A percentile compares a stretch with the other conserved stretches of the same genome.
Conservation (phyloP, 306 rosid genomes). For the Fragaria vesca region DNA sequence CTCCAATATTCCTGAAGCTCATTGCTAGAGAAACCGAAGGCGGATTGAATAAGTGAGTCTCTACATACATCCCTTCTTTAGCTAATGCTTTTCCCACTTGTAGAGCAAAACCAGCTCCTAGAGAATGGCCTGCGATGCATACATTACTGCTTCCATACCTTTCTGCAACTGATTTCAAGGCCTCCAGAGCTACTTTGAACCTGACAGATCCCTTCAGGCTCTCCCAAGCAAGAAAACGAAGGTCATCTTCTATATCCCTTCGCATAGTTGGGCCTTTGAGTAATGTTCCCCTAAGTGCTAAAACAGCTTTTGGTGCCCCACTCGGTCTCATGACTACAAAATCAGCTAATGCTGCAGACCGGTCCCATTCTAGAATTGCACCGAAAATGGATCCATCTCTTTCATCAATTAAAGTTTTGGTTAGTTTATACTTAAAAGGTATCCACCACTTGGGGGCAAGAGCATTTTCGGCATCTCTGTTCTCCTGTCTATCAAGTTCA, state of each 20-base stretch:
- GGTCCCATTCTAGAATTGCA: slow-evolving; percentile 88
- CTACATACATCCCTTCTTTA: slow-evolving; percentile 76
- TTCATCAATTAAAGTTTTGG: slow-evolving; percentile 62
- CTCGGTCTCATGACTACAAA: slow-evolving; percentile 66
- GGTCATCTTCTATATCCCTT: slow-evolving; percentile 92
- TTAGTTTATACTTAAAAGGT: slow-evolving; percentile 83
- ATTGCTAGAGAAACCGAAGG: slow-evolving; percentile 87
- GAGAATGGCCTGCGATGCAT: slow-evolving; percentile 86
- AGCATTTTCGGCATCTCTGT: slow-evolving; percentile 50
- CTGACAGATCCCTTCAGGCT: slow-evolving; percentile 89
- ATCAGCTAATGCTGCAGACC: slow-evolving; percentile 68
- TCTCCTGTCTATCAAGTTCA: slow-evolving; percentile 90
- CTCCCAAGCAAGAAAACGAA: slow-evolving; percentile 92
- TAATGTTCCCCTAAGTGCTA: slow-evolving; percentile 85
- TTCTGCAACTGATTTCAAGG: slow-evolving; percentile 56
- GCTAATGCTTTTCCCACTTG: slow-evolving; percentile 88
- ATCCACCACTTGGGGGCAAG: slow-evolving; percentile 97
- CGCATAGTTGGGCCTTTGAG: slow-evolving; percentile 77
- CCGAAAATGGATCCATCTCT: slow-evolving; percentile 95
- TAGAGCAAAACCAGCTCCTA: slow-evolving; percentile 94
- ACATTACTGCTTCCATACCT: slow-evolving; percentile 70
- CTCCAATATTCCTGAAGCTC: slow-evolving; percentile 66
- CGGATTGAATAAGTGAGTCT: slow-evolving; percentile 90
- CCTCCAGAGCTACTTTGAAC: slow-evolving; percentile 61
- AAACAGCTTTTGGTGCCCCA: slow-evolving; percentile 87